phyloP scores from a whole-genome alignment of 176 grass and related monocot genomes.

The Avena sativa region DNA sequence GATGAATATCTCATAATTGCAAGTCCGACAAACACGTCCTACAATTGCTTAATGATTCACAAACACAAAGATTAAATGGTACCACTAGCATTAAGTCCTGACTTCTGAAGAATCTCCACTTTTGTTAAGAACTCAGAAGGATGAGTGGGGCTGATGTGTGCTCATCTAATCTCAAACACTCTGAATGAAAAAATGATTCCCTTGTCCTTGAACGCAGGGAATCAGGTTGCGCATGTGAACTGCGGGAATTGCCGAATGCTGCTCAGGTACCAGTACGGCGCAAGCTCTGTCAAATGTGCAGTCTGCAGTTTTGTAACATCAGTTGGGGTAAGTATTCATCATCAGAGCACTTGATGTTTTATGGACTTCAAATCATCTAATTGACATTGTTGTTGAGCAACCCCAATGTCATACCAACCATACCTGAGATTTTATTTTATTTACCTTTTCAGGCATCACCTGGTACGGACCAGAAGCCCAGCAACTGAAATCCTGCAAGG shows the following conservation, averaged over 20 bases:
- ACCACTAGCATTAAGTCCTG: background rate
- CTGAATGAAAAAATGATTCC: constrained; percentile 2
- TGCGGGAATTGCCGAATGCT: constrained; percentile 91
- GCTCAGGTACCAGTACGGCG: constrained; percentile 97
- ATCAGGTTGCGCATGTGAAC: constrained; percentile 90
- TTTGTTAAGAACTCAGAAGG: constrained; percentile 31
- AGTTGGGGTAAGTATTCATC: constrained; percentile 65
- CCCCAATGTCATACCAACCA: background rate
- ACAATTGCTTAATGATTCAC: background rate
- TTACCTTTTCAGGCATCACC: constrained; percentile 59
- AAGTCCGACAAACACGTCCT: constrained; percentile 9
- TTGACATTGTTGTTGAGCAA: background rate
- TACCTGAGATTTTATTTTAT: background rate
- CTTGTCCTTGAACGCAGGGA: constrained; percentile 57
- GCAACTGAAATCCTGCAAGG: constrained; percentile 51
- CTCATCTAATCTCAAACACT: constrained; percentile 14
- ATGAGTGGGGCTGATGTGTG: constrained; percentile 14
- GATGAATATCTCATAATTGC: constrained; percentile 34
- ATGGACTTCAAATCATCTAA: constrained; percentile 12
- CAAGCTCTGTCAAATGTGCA: constrained; percentile 90
- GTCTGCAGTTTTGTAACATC: constrained; percentile 92
- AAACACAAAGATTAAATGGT: background rate
- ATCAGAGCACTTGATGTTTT: background rate
- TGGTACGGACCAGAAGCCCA: constrained; percentile 76
- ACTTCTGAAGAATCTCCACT: constrained; percentile 21